phyloP scores from a whole-genome alignment of 2,329 filamentous ascomycete genomes.

The Fusarium succisae region DNA sequence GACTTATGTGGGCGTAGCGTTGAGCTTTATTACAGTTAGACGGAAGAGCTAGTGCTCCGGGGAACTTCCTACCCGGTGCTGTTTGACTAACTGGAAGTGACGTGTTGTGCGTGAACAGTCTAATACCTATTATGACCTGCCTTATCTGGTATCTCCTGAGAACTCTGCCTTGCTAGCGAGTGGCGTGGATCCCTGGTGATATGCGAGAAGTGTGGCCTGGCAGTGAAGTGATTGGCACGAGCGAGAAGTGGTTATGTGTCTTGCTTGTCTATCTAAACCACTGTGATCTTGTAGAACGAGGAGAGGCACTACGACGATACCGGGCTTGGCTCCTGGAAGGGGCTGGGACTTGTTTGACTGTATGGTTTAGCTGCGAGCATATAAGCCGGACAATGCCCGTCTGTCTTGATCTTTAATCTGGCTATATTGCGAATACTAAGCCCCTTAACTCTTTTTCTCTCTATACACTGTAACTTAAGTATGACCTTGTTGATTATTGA shows the following conservation, averaged over 20 bases:
- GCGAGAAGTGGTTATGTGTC: constrained; percentile 4
- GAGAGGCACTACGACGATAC: not conserved
- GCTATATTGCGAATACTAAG: not conserved
- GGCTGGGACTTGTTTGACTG: not conserved
- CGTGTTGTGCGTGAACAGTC: not conserved
- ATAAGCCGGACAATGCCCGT: not conserved
- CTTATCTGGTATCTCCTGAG: constrained; percentile 3
- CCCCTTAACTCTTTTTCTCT: no score
- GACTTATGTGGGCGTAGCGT: not conserved
- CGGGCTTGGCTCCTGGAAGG: not conserved
- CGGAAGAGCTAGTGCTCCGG: not conserved
- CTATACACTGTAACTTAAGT: not conserved
- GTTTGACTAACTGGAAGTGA: not conserved
- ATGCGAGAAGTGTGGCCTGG: constrained; percentile 5
- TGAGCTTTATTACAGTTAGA: constrained; percentile 2
- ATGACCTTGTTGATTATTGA: not conserved
- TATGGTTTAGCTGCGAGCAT: not conserved
- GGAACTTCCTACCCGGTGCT: not conserved
- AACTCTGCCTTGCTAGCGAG: constrained; percentile 17
- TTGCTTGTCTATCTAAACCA: not conserved
- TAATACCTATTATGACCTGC: constrained; percentile 7
- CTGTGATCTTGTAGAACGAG: not conserved
- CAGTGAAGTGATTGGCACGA: not conserved
- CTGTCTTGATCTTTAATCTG: no score
- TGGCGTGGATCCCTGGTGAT: not conserved